Conservation (phyloP, 2,329 filamentous ascomycete species). For the Magnaporthiopsis incrustans region DNA sequence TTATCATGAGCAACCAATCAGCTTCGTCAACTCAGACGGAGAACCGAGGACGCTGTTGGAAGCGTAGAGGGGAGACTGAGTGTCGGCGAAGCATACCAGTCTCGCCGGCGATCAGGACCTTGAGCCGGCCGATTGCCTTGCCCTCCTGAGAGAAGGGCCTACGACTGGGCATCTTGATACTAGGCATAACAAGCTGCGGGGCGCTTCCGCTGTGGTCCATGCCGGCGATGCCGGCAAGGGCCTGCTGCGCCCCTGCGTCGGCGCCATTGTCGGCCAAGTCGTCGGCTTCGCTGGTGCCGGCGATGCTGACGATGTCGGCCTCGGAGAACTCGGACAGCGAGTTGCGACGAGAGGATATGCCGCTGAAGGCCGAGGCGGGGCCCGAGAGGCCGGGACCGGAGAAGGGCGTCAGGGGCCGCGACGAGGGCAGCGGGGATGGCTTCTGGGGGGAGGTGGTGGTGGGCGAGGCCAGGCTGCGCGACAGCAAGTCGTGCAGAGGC, state of each 20-base stretch:
- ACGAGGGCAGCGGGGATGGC: slow-evolving; percentile 16
- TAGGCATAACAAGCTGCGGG: slow-evolving; percentile 95
- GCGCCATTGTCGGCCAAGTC: slow-evolving; percentile 32
- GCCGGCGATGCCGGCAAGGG: not conserved
- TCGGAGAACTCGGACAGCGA: slow-evolving; percentile 39
- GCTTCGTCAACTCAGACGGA: slow-evolving; percentile 7
- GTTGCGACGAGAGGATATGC: slow-evolving; percentile 40
- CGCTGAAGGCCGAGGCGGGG: slow-evolving; percentile 34
- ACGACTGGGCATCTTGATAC: slow-evolving; percentile 80
- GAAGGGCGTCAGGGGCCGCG: slow-evolving; percentile 35
- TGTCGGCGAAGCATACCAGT: slow-evolving; percentile 43
- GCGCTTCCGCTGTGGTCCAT: slow-evolving; percentile 41
- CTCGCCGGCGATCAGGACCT: slow-evolving; percentile 78
- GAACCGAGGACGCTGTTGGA: slow-evolving; percentile 8
- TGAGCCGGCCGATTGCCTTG: slow-evolving; percentile 75
- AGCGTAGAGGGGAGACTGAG: slow-evolving; percentile 3
- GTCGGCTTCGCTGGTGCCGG: not conserved
- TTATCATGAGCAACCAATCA: slow-evolving; percentile 11
- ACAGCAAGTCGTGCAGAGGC: not conserved
- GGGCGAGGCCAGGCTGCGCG: not conserved
- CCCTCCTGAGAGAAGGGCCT: slow-evolving; percentile 85
- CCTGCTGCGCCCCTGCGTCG: slow-evolving; percentile 16
- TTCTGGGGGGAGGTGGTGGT: not conserved
- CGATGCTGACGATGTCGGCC: slow-evolving; percentile 23
- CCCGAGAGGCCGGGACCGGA: slow-evolving; percentile 29